Evolutionary conservation across 257 asterid genomes (phyloP).

Genomic region (Solanum piurae): DNA sequence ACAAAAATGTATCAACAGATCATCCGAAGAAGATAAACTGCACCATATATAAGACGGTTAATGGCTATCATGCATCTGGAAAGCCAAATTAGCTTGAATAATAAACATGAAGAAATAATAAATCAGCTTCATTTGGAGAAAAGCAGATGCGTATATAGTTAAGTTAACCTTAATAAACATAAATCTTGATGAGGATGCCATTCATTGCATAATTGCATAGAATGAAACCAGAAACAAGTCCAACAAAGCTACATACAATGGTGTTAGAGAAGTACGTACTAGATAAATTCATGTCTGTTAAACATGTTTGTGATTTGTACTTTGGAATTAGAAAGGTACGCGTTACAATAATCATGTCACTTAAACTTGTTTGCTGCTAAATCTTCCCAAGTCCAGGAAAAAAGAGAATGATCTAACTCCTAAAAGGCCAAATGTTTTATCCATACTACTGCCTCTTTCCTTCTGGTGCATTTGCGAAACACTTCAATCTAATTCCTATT

Average conservation of each 20-base stretch:
- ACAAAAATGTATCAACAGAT: not conserved
- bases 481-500: not conserved
- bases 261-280: not conserved
- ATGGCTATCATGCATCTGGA: not conserved
- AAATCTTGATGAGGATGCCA: not conserved
- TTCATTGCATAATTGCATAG: not conserved
- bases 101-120: not conserved
- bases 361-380: not conserved
- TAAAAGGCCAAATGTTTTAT: not conserved
- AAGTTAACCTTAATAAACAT: not conserved
- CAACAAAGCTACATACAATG: not conserved
- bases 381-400: not conserved
- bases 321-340: not conserved
- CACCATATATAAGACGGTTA: not conserved
- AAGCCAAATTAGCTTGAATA: not conserved
- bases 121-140: not conserved
- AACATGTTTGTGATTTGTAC: not conserved
- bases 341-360: not conserved
- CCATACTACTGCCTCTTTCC: not conserved
- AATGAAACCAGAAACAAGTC: not conserved
- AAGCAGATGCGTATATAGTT: not conserved
- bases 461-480: not conserved
- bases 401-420: not conserved
- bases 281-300: not conserved
- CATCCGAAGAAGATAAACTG: not conserved